Evolutionary conservation across 257 asterid species (phyloP), one percentile per base, ranked within the genome.

Genomic region (Solanum piurae): DNA sequence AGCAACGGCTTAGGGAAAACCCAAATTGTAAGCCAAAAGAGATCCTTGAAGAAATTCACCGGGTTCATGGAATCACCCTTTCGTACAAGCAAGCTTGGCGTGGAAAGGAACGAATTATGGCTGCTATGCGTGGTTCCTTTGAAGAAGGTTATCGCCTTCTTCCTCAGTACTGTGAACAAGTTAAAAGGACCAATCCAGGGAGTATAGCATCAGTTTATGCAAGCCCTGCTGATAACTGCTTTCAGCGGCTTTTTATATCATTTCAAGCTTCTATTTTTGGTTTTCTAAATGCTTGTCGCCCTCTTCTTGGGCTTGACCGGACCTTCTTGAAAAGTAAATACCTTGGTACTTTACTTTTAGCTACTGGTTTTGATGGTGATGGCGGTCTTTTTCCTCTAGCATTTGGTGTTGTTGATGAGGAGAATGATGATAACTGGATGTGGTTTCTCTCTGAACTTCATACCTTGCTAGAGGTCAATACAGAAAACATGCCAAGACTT

Each of bases 11-110:
- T 20, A 86, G 94, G 69, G 98, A 95, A 90, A 95, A 97, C 87
- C 98, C 98, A 1, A 93, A 95, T 71, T 97, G 89, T 94, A 97
- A 97, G 91, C 99, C 99, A 2, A 97, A 97, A 86, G 99, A 97
- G 93, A 97, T 97, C 75, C 69, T 97, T 90, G 98, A 97, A 89
- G 99, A 97, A 85, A 95, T 97, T 93, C 98, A 95, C 88, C 90
- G 93, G 88, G 88, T 83, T 73, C 98, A 97, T 49, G 99, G 99
- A 18, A 95, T 97, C 87, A 95, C 98, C 38, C 88, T 97, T 58
- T 97, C 99, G 1, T 97, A 97, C 92, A 97, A 94, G 92, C 99
- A 97, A 92, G 99, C 99, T 0, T 97, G 99, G 99, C 95, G 98
- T 18, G 99, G 98, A 75, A 97, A 97, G 90, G 99, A 97, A 88